Percentiles rank a stretch among this genome's conserved stretches.
phyloP scores from a whole-genome alignment of 106 monocot species.

The Phalaenopsis equestris region DNA sequence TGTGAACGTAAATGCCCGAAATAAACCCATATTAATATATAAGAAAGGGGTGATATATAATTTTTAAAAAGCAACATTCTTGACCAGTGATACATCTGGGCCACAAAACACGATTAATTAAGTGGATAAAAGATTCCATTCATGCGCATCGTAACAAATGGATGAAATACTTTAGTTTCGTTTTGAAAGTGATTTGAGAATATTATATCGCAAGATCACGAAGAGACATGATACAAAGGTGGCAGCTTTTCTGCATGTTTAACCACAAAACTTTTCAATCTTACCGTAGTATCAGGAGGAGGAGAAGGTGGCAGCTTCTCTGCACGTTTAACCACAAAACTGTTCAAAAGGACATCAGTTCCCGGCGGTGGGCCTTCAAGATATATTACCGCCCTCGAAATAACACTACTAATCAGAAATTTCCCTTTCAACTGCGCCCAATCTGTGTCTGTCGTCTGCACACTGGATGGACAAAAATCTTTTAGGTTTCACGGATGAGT shows the following conservation, averaged over 20 bases:
- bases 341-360: slow-evolving; percentile 63
- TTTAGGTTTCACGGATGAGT: no score
- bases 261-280: neutral
- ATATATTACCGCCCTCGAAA: slow-evolving; percentile 60
- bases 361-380: slow-evolving; percentile 82
- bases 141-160: no score
- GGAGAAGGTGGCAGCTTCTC: slow-evolving; percentile 35
- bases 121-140: no score
- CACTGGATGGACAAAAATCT: slow-evolving; percentile 8
- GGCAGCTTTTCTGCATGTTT: neutral
- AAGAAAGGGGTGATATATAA: no score
- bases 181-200: no score
- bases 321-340: slow-evolving; percentile 70
- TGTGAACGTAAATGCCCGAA: no score
- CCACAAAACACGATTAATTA: no score
- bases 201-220: no score
- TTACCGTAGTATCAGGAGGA: slow-evolving; percentile 49
- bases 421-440: slow-evolving; percentile 82
- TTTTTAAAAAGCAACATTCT: no score
- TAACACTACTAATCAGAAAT: slow-evolving; percentile 54
- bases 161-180: neutral
- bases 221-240: neutral
- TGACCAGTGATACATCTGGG: no score
- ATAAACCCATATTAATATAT: no score
- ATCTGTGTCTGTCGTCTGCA: slow-evolving; percentile 69